A percentile compares a stretch with the other conserved stretches of the same genome.
These are phyloP conservation scores for Rhizoclosmatium sp. DNA, from an alignment of 192 early-diverging fungal genomes.

Conservation along the genomic window DNA sequence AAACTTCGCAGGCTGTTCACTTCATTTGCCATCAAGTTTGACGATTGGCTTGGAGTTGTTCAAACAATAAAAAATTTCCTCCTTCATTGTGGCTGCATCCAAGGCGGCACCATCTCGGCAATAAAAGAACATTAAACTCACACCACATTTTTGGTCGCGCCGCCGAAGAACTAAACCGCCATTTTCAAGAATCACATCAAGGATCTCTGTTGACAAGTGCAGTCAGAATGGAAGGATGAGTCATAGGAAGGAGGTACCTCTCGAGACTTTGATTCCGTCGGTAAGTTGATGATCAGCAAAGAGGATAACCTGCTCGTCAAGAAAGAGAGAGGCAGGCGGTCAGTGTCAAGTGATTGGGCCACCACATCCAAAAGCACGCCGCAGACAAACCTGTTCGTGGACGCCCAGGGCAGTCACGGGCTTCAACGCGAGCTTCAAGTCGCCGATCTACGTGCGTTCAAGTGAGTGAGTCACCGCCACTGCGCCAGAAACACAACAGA, in stretches of 20 bases:
- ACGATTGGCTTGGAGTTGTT: no score
- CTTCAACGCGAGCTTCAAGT: conserved; percentile 26
- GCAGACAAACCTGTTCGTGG: conserved; percentile 28
- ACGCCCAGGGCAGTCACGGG: conserved; percentile 8
- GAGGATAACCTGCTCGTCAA: conserved; percentile 28
- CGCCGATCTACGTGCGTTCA: conserved; percentile 23
- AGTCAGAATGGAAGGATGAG: not conserved
- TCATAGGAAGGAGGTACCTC: conserved; percentile 1
- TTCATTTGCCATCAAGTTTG: no score
- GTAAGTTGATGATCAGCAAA: conserved; percentile 38
- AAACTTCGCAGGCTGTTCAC: no score
- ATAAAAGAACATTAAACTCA: conserved; percentile 1
- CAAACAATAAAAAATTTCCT: no score
- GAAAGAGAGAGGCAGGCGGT: not conserved
- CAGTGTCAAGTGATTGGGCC: not conserved
- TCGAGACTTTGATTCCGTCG: conserved; percentile 29
- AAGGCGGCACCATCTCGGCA: no score
- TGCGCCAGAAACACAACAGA: not conserved
- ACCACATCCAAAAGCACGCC: not conserved
- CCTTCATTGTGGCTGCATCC: no score
- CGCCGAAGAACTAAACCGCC: conserved; percentile 24
- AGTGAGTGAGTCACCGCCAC: not conserved
- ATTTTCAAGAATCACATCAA: conserved; percentile 10
- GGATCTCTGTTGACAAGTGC: not conserved
- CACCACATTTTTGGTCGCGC: conserved; percentile 28